Evolutionary conservation across 306 rosid species (phyloP), one percentile per base, ranked within the genome.

Genomic region (Trichosanthes cucumerina): DNA sequence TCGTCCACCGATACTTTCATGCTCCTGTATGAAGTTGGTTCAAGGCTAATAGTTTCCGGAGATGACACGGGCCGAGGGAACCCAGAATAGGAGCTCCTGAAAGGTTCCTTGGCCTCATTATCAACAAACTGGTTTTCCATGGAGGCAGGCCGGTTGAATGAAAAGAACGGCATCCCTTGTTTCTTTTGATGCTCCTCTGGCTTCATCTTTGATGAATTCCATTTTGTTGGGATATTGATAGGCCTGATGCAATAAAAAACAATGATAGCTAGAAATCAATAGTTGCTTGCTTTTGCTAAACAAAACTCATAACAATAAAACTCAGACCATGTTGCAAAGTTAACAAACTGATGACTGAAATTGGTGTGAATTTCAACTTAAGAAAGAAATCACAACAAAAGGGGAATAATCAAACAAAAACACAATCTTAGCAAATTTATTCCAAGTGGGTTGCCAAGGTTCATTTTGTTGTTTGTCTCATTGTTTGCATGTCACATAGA

Each of bases 21-120:
- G 28, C 90, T 91, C 68, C 79, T 91, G 82, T 85, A 77, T 6
- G 98, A 90, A 81, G 74, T 81, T 10, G 91, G 91, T 78, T 88
- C 92, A 2, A 86, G 79, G 80, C 89, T 89, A 59, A 83, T 81
- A 80, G 89, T 91, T 86, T 91, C 97, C 9, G 97, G 97, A 31
- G 97, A 95, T 24, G 96, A 81, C 52, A 86, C 90, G 28, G 86
- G 88, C 77, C 83, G 84, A 53, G 90, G 86, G 86, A 88, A 91
- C 47, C 90, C 97, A 44, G 85, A 54, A 77, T 58, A 77, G 82
- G 89, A 85, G 76, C 83, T 84, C 83, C 78, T 90, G 76, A 83
- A 65, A 79, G 79, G 84, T 2, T 83, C 87, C 76, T 74, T 86
- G 82, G 50, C 76, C 75, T 85, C 88, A 44, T 85, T 80, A 71